Conservation (phyloP, 2,329 filamentous ascomycete species). For the Sordariomycetes sp. region DNA sequence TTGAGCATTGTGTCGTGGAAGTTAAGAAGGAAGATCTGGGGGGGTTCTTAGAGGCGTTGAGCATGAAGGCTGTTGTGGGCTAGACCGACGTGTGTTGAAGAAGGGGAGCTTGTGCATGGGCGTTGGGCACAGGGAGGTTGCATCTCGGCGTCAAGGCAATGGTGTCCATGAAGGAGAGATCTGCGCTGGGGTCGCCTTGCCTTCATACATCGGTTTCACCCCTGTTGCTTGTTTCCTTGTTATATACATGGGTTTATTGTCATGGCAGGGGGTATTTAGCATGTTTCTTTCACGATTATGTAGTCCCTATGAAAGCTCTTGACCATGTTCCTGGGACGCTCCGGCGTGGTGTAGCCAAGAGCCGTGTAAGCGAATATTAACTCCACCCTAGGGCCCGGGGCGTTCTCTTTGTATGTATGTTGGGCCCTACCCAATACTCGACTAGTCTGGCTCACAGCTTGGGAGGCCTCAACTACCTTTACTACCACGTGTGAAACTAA, state of each 20-base stretch:
- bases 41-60: slow-evolving; percentile 83
- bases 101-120: neutral
- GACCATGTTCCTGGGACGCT: neutral
- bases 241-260: neutral
- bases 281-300: neutral
- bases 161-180: neutral
- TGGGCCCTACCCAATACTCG: too few relatives aligned
- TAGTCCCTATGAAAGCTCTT: neutral
- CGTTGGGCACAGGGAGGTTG: neutral
- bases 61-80: slow-evolving; percentile 76
- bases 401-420: too few relatives aligned
- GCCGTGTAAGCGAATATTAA: too few relatives aligned
- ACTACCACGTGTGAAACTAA: too few relatives aligned
- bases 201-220: neutral
- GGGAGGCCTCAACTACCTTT: too few relatives aligned
- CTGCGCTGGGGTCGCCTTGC: neutral
- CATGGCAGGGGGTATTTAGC: neutral
- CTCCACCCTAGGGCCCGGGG: too few relatives aligned
- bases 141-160: neutral
- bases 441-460: too few relatives aligned
- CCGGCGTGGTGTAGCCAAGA: neutral
- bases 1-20: slow-evolving; percentile 95
- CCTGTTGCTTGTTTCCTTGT: neutral
- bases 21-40: slow-evolving; percentile 93
- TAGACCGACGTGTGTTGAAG: slow-evolving; percentile 14